These are phyloP conservation scores for Cryptococcus neoformans DNA, from an alignment of 1,284 basidiomycete genomes.

Conservation along the genomic window DNA sequence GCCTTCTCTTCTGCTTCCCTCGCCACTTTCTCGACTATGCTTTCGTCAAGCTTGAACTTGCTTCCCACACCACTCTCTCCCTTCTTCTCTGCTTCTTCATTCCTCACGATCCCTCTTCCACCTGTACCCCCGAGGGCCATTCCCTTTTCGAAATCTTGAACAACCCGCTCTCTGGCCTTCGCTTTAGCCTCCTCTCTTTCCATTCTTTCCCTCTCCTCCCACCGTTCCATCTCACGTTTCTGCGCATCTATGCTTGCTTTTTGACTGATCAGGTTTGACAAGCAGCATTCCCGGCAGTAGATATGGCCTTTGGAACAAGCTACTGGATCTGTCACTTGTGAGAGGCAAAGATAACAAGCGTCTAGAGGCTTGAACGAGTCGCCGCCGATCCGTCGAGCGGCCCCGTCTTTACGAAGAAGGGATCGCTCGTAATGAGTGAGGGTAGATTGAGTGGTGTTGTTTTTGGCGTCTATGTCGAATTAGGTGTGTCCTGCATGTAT, in stretches of 20 bases:
- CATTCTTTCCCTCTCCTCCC: constrained; percentile 71
- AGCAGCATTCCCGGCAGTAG: constrained; percentile 78
- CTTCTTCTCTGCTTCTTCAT: constrained; percentile 63
- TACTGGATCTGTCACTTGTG: constrained; percentile 71
- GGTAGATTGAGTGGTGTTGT: constrained; percentile 46
- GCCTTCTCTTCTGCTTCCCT: constrained; percentile 81
- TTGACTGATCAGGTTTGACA: constrained; percentile 55
- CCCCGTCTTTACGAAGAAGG: constrained; percentile 35
- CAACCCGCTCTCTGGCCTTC: constrained; percentile 75
- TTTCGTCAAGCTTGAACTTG: constrained; percentile 71
- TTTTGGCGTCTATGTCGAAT: constrained; percentile 41
- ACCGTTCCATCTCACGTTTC: constrained; percentile 66
- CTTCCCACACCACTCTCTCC: constrained; percentile 51
- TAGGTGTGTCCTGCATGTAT: not conserved
- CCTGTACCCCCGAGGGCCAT: constrained; percentile 55
- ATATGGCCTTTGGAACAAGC: constrained; percentile 80
- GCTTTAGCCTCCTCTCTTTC: constrained; percentile 64
- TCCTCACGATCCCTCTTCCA: constrained; percentile 8
- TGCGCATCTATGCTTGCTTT: constrained; percentile 84
- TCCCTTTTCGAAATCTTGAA: constrained; percentile 77
- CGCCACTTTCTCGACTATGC: constrained; percentile 65
- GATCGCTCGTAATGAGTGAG: constrained; percentile 48
- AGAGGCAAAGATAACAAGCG: constrained; percentile 78
- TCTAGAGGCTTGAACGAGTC: constrained; percentile 88
- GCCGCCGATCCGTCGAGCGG: constrained; percentile 71